Base-by-base conservation (phyloP, 2,329 filamentous ascomycete species). In the Pseudogymnoascus sp. region DNA sequence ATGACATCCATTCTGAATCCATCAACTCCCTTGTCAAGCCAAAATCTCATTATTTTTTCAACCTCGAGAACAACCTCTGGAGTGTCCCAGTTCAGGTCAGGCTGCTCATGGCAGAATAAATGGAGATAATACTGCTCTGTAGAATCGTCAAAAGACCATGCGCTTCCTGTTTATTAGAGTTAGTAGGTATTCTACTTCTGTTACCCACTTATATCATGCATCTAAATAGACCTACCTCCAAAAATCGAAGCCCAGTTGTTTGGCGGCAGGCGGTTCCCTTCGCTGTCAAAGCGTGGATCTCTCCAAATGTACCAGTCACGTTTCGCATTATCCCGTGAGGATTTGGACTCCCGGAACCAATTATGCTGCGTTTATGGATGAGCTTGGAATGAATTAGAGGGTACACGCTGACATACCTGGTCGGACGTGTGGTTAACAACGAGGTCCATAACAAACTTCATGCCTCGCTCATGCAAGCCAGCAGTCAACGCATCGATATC, bases 31-130 rank as follows among this genome's bases (percentile, higher is more conserved):
- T 83, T 82, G 60, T 89, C 78, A 0, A 94, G 81, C 90, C 90
- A 94, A 72, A 92, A 94, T 33, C 82, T 81, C 82, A 92, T 88
- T 5, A 92, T 85, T 1, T 88, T 89, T 58, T 82, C 76, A 13
- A 89, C 82, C 0, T 87, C 82, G 7, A 82, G 83, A 0, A 79
- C 78, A 62, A 87, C 88, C 2, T 82, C 80, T 0, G 79, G 78
- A 58, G 87, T 86, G 69, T 92, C 88, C 89, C 89, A 94, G 74
- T 94, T 94, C n/a, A 94, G 78, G 68, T 94, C 90, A 0, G 90
- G 89, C 71, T 93, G 90, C 65, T 89, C 84, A 4, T 81, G 82
- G 5, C 87, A 85, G 72, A 90, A 95, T 10, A 94, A 79, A 64
- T 88, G 85, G 0, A 92, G 82, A 69, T 90, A 92, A 72, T 90